A percentile compares a stretch with the other conserved stretches of the same genome.
phyloP scores from a whole-genome alignment of 1,284 basidiomycete species.

The Tilletia walkeri region DNA sequence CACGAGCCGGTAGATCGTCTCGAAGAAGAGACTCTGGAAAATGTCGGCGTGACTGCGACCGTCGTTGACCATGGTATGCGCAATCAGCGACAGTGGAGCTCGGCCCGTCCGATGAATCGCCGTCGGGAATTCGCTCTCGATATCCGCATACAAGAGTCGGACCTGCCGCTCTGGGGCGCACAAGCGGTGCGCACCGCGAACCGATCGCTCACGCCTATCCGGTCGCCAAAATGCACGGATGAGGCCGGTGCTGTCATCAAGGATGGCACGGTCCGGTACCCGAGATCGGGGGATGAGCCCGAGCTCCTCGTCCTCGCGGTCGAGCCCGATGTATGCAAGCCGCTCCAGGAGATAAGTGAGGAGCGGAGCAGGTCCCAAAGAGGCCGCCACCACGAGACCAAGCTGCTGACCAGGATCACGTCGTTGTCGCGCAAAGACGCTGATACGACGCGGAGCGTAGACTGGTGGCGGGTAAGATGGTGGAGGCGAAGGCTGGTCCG shows the following conservation, averaged over 20 bases:
- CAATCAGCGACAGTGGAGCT: not conserved
- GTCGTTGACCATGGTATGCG: not conserved
- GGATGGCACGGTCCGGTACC: not conserved
- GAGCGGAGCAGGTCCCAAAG: not conserved
- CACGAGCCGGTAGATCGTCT: not conserved
- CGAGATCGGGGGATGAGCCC: slow-evolving; percentile 4
- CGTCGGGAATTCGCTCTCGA: not conserved
- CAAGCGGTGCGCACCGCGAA: slow-evolving; percentile 1
- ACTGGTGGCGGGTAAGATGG: slow-evolving; percentile 7
- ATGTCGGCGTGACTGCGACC: not conserved
- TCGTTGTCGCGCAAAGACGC: not conserved
- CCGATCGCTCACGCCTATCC: not conserved
- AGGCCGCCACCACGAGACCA: not conserved
- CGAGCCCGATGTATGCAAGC: not conserved
- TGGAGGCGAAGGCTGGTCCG: not conserved
- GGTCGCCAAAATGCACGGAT: not conserved
- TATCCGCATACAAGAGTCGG: not conserved
- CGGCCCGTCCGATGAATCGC: not conserved
- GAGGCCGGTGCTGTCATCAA: slow-evolving; percentile 3
- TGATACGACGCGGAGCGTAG: not conserved
- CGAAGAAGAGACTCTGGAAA: not conserved
- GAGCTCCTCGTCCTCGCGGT: slow-evolving; percentile 7
- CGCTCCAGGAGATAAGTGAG: not conserved
- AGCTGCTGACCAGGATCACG: not conserved
- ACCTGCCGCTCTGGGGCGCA: not conserved